Conservation (phyloP, 1,284 basidiomycete species). For the Trametes polyzona region DNA sequence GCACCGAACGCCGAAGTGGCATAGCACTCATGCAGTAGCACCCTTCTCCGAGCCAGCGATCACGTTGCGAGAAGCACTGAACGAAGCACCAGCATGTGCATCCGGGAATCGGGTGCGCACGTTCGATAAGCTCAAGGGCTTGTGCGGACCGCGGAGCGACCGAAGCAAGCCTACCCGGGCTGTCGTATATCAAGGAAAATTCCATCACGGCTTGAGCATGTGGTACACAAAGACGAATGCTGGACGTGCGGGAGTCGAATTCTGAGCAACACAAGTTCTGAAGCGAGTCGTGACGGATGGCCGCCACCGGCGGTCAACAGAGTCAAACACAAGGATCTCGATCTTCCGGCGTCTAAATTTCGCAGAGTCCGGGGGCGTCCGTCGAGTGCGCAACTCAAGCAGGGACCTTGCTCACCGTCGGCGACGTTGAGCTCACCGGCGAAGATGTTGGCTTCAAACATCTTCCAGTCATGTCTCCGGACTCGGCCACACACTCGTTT, state of each 20-base stretch:
- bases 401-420: slow-evolving; percentile 17
- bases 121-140: slow-evolving; percentile 9
- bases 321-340: slow-evolving; percentile 4
- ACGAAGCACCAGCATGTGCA: not conserved
- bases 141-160: not conserved
- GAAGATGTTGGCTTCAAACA: slow-evolving; percentile 21
- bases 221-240: too few relatives aligned
- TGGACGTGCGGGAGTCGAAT: too few relatives aligned
- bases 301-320: not conserved
- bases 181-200: too few relatives aligned
- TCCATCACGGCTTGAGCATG: too few relatives aligned
- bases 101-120: not conserved
- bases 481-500: slow-evolving; percentile 21
- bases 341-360: slow-evolving; percentile 8
- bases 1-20: slow-evolving; percentile 5
- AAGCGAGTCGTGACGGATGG: too few relatives aligned
- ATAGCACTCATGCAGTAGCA: not conserved
- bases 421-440: slow-evolving; percentile 21
- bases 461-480: slow-evolving; percentile 27
- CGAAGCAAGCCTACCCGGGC: too few relatives aligned
- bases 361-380: not conserved
- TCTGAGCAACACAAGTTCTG: too few relatives aligned
- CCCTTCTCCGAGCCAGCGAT: slow-evolving; percentile 6
- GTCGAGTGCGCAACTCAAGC: not conserved
- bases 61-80: slow-evolving; percentile 7